Percentiles rank a stretch among this genome's conserved stretches.
Conservation (phyloP, 1,284 basidiomycete species). For the Trametes pubescens region DNA sequence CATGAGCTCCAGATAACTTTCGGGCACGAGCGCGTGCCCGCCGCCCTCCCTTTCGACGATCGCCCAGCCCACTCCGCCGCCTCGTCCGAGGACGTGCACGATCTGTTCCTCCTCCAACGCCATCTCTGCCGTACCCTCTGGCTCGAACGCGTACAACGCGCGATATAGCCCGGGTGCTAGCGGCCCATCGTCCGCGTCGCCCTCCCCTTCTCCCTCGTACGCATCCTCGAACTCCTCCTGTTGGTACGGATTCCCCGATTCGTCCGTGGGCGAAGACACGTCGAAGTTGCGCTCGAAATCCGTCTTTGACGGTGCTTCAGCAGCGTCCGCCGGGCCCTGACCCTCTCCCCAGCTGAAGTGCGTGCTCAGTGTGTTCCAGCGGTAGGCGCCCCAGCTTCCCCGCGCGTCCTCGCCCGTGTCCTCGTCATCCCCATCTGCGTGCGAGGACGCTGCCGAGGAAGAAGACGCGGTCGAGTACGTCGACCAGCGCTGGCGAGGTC, state of each 20-base stretch:
- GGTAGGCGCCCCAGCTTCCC: conserved; percentile 52
- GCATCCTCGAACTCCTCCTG: conserved; percentile 35
- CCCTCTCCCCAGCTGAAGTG: conserved; percentile 43
- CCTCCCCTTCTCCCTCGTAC: conserved; percentile 41
- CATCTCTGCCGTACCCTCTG: conserved; percentile 82
- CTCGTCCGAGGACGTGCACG: conserved; percentile 70
- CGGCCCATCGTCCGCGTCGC: conserved; percentile 51
- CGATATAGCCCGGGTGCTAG: conserved; percentile 73
- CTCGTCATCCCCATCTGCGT: conserved; percentile 36
- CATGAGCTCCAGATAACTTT: conserved; percentile 68
- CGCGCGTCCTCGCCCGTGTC: conserved; percentile 39
- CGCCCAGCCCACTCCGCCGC: conserved; percentile 80
- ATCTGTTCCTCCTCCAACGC: conserved; percentile 74
- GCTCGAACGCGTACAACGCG: conserved; percentile 74
- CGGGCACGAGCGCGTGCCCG: conserved; percentile 69
- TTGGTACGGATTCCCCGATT: conserved; percentile 43
- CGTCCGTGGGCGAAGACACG: conserved; percentile 38
- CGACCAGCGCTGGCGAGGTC: conserved; percentile 47
- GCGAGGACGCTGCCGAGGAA: conserved; percentile 33
- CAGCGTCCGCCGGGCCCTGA: conserved; percentile 20
- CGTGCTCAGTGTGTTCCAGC: conserved; percentile 52
- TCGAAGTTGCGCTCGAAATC: conserved; percentile 62
- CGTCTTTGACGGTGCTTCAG: conserved; percentile 48
- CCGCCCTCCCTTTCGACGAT: conserved; percentile 59
- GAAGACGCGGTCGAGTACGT: conserved; percentile 43